Base-by-base conservation (phyloP, 2,329 filamentous ascomycete species). In the Epichloe brachyelytri region DNA sequence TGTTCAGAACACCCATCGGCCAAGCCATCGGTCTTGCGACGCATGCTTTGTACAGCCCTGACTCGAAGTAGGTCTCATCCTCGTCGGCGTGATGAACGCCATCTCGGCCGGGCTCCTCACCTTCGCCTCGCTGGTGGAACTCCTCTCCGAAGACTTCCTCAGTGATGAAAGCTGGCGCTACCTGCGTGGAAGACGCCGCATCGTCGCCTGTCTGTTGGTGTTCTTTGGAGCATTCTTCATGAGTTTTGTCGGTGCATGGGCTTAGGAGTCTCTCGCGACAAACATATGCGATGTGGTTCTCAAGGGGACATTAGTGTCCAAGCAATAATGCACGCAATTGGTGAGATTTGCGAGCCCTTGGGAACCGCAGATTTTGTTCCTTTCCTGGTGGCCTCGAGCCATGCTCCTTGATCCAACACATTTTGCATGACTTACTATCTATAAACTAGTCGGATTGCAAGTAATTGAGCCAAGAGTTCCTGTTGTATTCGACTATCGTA, bases 11-110 rank as follows among this genome's bases (percentile, higher is more conserved):
- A 1, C 85, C 85, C 0, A 69, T 86, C 33, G 85, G 85, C n/a
- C 84, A 87, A 62, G 84, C 83, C 1, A 79, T 88, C 51, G 85
- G 85, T 2, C 72, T 88, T 14, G 73, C 80, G 17, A 75, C 84
- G n/a, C 82, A 86, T 60, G 79, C 77, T 7, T 67, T 86, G 10
- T 88, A 88, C 65, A 81, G 80, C 58, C 84, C 84, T 4, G 71
- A 75, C 50, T 84, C 15, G 75, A 83, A 51, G 71, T 78, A 0
- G 84, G 84, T 0, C 68, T 88, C 17, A 70, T 88, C 17, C 78
- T 86, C 62, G 83, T 87, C 17, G 84, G 84, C 2, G 77, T 85
- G 59, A 87, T 86, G 71, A 88, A 88, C 62, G 83, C 82, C 26
- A 80, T 88, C 49, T 85, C 81, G 19, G 80, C 81, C 48, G 84